A percentile compares a stretch with the other conserved stretches of the same genome.
phyloP scores from a whole-genome alignment of 2,329 filamentous ascomycete genomes.

The Aspergillus tubingensis region DNA sequence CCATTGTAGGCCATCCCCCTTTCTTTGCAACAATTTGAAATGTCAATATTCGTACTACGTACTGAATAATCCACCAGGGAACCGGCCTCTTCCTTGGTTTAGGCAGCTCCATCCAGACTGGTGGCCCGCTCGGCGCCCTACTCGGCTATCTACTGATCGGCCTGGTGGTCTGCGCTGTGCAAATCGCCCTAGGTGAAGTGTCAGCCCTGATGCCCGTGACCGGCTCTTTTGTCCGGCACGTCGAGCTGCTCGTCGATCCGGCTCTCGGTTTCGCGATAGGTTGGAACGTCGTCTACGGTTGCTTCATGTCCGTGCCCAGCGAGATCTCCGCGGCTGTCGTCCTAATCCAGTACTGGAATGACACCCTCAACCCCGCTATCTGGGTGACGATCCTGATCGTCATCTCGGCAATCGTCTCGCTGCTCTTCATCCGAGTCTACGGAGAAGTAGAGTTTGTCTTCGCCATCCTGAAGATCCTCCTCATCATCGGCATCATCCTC shows the following conservation, averaged over 20 bases:
- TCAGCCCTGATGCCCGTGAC: slow-evolving; percentile 55
- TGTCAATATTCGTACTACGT: too few relatives aligned
- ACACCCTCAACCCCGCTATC: slow-evolving; percentile 25
- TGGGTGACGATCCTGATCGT: slow-evolving; percentile 59
- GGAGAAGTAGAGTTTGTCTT: slow-evolving; percentile 57
- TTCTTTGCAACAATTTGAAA: too few relatives aligned
- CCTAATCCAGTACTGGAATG: slow-evolving; percentile 31
- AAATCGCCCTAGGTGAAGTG: slow-evolving; percentile 55
- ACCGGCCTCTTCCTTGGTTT: slow-evolving; percentile 57
- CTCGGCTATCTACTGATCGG: slow-evolving; percentile 55
- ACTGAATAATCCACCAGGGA: slow-evolving; percentile 21
- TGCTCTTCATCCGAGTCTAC: slow-evolving; percentile 54
- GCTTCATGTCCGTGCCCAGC: slow-evolving; percentile 55
- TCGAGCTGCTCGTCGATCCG: slow-evolving; percentile 55
- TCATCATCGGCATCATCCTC: slow-evolving; percentile 50
- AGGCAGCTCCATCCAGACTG: slow-evolving; percentile 52
- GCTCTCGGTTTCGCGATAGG: slow-evolving; percentile 52
- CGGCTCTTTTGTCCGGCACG: slow-evolving; percentile 53
- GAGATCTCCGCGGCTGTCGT: slow-evolving; percentile 66
- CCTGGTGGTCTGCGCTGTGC: slow-evolving; percentile 52
- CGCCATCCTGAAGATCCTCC: slow-evolving; percentile 53
- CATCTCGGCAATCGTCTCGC: slow-evolving; percentile 59
- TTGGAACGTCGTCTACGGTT: slow-evolving; percentile 55
- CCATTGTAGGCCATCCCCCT: slow-evolving; percentile 35
- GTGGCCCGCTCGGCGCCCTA: slow-evolving; percentile 53